These are phyloP conservation scores for Aspergillus aculeatinus DNA, from an alignment of 2,329 filamentous ascomycete genomes.

Conservation along the genomic window DNA sequence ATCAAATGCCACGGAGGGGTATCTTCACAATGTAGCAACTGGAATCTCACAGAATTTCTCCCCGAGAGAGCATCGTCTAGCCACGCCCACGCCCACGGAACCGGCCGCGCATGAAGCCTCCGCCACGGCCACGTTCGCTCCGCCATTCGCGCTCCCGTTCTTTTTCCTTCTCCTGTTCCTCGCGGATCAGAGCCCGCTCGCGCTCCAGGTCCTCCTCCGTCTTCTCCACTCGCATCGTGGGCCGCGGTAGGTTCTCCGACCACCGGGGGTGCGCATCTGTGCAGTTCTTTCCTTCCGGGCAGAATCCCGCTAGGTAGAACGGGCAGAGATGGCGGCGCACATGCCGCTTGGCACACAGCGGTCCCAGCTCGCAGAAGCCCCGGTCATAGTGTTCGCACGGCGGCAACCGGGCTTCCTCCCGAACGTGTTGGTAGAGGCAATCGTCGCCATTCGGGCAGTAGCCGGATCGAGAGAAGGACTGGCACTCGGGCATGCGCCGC, in stretches of 20 bases:
- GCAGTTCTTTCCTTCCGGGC: slow-evolving; percentile 76
- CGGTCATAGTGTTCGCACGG: slow-evolving; percentile 89
- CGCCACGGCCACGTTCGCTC: slow-evolving; percentile 52
- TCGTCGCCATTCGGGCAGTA: slow-evolving; percentile 98
- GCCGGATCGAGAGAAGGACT: slow-evolving; percentile 88
- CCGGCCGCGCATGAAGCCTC: slow-evolving; percentile 44
- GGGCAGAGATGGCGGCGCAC: slow-evolving; percentile 76
- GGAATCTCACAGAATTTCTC: slow-evolving; percentile 9
- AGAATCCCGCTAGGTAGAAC: slow-evolving; percentile 92
- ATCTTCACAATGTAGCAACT: slow-evolving; percentile 11
- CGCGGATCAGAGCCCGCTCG: slow-evolving; percentile 56
- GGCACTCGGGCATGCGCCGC: slow-evolving; percentile 97
- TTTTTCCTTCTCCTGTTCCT: slow-evolving; percentile 58
- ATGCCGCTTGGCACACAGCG: slow-evolving; percentile 83
- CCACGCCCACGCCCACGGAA: slow-evolving; percentile 50
- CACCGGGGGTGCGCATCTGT: slow-evolving; percentile 79
- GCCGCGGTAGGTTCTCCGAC: slow-evolving; percentile 62
- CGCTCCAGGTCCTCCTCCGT: slow-evolving; percentile 68
- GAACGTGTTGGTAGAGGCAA: slow-evolving; percentile 88
- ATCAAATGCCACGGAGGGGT: slow-evolving; percentile 9
- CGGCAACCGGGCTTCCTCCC: slow-evolving; percentile 74
- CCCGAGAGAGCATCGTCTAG: slow-evolving; percentile 12
- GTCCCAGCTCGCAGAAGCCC: slow-evolving; percentile 90
- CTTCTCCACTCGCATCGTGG: slow-evolving; percentile 64
- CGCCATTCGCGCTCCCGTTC: slow-evolving; percentile 56